Percentiles rank a stretch among this genome's conserved stretches.
These are phyloP conservation scores for Tylopilus sp. DNA, from an alignment of 1,284 basidiomycete species.

Conservation along the genomic window DNA sequence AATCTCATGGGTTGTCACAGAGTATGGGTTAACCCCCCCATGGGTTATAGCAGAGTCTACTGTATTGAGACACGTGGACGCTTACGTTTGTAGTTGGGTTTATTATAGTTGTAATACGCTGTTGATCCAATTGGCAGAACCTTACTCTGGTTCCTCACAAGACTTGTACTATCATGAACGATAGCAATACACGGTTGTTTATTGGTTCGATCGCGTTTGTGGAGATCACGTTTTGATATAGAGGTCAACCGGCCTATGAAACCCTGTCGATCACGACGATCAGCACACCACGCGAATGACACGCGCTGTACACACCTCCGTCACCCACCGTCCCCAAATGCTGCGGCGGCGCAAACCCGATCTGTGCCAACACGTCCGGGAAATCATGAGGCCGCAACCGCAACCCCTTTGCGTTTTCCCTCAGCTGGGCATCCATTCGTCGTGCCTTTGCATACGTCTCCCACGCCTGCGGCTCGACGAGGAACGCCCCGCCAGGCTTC, in stretches of 20 bases:
- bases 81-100: neutral
- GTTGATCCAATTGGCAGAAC: neutral
- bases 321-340: constrained; percentile 68
- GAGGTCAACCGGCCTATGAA: constrained; percentile 56
- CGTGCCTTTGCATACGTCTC: constrained; percentile 81
- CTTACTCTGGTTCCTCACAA: neutral
- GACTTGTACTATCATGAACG: neutral
- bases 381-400: constrained; percentile 73
- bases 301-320: constrained; percentile 54
- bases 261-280: constrained; percentile 48
- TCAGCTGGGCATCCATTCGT: constrained; percentile 70
- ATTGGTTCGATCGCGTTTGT: neutral
- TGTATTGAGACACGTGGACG: neutral
- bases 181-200: neutral
- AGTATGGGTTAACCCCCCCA: no score
- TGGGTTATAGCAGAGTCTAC: no score
- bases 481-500: constrained; percentile 66
- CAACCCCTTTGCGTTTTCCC: constrained; percentile 66
- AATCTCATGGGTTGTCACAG: no score
- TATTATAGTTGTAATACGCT: constrained; percentile 3
- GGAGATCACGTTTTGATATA: constrained; percentile 47
- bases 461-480: constrained; percentile 86
- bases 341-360: constrained; percentile 70
- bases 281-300: neutral
- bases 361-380: constrained; percentile 57